Evolutionary conservation across 208 protist species (phyloP).

Genomic region (Strigomonas culicis): DNA sequence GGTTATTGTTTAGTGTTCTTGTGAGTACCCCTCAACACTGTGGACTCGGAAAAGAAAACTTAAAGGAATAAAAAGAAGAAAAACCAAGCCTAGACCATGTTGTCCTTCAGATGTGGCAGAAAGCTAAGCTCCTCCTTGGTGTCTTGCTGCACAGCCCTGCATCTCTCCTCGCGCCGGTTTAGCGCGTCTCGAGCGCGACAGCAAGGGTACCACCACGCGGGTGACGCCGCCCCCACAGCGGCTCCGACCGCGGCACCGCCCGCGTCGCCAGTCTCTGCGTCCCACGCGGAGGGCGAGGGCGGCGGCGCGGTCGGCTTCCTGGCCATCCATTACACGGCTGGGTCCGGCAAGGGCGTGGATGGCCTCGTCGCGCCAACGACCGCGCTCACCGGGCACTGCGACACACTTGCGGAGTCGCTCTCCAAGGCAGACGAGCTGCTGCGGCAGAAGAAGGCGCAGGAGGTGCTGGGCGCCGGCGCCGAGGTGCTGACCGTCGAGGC

Average conservation of each 20-base stretch:
- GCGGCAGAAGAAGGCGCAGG: conserved; percentile 73
- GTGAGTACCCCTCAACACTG: too few species aligned
- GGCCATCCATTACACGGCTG: conserved; percentile 68
- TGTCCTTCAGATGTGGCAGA: too few species aligned
- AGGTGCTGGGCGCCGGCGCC: conserved; percentile 52
- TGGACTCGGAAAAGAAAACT: too few species aligned
- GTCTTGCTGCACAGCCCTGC: too few species aligned
- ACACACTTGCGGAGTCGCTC: conserved; percentile 76
- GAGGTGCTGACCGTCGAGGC: conserved; percentile 74
- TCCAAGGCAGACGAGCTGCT: conserved; percentile 80
- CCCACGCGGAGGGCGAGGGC: background rate
- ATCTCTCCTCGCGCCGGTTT: background rate
- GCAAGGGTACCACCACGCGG: background rate
- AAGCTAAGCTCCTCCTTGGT: too few species aligned
- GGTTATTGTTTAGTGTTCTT: background rate
- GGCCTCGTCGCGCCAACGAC: conserved; percentile 65
- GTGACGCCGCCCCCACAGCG: background rate
- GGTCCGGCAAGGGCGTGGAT: conserved; percentile 35
- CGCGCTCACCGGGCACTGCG: conserved; percentile 68
- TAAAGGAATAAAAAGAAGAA: too few species aligned
- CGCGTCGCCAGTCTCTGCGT: background rate
- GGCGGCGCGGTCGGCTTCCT: conserved; percentile 19
- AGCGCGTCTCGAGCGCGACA: background rate
- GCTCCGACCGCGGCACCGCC: background rate
- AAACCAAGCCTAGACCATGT: too few species aligned